phyloP scores from a whole-genome alignment of 139 green algal genomes.

The Tetradesmus obliquus region DNA sequence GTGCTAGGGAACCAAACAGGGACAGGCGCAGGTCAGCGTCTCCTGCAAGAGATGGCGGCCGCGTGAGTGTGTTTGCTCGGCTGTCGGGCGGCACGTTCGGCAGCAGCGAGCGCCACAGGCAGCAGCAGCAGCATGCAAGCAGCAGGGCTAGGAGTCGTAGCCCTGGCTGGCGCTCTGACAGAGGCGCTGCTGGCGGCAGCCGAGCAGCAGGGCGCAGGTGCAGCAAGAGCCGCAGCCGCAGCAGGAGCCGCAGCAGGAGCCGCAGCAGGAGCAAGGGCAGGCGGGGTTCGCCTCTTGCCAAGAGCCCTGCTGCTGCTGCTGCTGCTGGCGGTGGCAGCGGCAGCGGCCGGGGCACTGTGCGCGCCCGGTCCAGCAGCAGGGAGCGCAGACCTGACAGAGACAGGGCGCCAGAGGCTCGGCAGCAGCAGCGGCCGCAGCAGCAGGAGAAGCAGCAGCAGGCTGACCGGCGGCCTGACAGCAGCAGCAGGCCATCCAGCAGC shows the following conservation, averaged over 20 bases:
- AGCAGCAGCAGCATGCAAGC: constrained; percentile 19
- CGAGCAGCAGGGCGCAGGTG: not conserved
- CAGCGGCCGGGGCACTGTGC: not conserved
- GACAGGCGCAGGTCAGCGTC: not conserved
- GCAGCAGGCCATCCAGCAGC: not conserved
- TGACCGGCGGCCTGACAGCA: not conserved
- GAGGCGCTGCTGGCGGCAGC: not conserved
- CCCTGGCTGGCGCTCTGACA: not conserved
- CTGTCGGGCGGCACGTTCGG: not conserved
- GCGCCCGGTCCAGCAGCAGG: constrained; percentile 5
- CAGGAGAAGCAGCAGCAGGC: not conserved
- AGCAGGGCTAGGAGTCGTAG: constrained; percentile 3
- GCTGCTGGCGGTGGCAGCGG: not conserved
- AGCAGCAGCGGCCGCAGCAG: not conserved
- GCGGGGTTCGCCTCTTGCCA: not conserved
- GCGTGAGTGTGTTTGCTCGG: not conserved
- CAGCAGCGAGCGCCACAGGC: not conserved
- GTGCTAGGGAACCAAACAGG: not conserved
- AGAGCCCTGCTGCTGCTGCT: constrained; percentile 8
- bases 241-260: constrained; percentile 23
- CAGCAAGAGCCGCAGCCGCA: not conserved
- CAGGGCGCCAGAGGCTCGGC: not conserved
- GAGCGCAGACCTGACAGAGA: not conserved
- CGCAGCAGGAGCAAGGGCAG: constrained; percentile 3
- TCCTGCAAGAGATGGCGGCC: not conserved